Base-by-base conservation (phyloP, 1,139 yeast species). In the Debaryomyces nepalensis region DNA sequence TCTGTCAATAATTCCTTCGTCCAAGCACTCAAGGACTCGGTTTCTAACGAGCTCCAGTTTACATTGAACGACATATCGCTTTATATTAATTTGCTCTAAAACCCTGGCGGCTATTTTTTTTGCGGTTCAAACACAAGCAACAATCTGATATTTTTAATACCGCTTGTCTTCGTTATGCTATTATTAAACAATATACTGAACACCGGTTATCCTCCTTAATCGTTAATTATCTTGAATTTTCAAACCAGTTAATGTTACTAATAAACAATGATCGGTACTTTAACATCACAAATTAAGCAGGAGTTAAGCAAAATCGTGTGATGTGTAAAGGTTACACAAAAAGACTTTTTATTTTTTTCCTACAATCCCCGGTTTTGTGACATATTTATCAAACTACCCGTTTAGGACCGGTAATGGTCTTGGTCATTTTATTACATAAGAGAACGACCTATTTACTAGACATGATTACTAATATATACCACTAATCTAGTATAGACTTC, bases 21-120 rank as follows among this genome's bases (percentile, higher is more conserved):
- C 76, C 87, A 82, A 31, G 72, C 66, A 32, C 83, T 73, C 53
- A 88, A 74, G 33, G 82, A 73, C 41, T 84, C 87, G 43, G 86
- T 80, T 53, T 85, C 88, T 38, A 87, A 72, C n/a, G 88, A 74
- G 53, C 80, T 79, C 95, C 95, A 87, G 64, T 84, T 81, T 52
- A 87, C 85, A 53, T 81, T 81, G 61, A 87, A 86, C 16, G 95
- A 85, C 95, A 87, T 87, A 33, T 31, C 44, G 19, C 9, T 23
- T 27, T 21, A n/a, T 26, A 9, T 29, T 14, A 29, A 5, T 29
- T n/a, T 27, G 10, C 10, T 23, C 20, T 16, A 22, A 33, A 33
- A 26, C 31, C 29, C 32, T 29, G 32, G 18, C 32, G 21, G 6
- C 18, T 29, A 29, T 29, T 29, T 26, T 26, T 16, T 29, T 15